phyloP scores from a whole-genome alignment of 2,329 filamentous ascomycete species.

The Neoscytalidium dimidiatum region DNA sequence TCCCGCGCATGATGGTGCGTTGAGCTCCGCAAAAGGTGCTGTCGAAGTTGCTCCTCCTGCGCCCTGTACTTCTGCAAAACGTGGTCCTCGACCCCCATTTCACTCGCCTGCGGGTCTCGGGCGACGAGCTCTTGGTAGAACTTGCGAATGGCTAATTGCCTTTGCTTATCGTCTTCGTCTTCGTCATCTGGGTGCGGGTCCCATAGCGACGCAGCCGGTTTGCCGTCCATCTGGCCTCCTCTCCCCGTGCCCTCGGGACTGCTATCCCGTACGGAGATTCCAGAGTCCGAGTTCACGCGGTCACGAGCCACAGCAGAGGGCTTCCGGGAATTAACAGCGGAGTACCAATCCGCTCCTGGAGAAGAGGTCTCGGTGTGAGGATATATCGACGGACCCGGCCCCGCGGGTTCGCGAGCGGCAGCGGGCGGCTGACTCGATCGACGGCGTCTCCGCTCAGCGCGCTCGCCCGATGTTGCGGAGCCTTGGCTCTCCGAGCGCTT shows the following conservation, averaged over 20 bases:
- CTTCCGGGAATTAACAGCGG: conserved; percentile 7
- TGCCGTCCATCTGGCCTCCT: not conserved
- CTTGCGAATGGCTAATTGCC: conserved; percentile 12
- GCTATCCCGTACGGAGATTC: conserved; percentile 34
- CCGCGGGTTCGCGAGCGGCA: conserved; percentile 23
- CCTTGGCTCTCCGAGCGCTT: conserved; percentile 17
- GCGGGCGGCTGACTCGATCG: conserved; percentile 14
- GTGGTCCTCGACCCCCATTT: not conserved
- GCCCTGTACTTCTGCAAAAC: not conserved
- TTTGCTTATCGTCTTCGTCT: conserved; percentile 24
- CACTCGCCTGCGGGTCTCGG: not conserved
- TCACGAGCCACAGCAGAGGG: conserved; percentile 10
- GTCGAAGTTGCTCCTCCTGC: conserved; percentile 14
- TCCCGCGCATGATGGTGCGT: conserved; percentile 11
- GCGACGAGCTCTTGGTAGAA: conserved; percentile 8
- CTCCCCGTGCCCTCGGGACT: conserved; percentile 32
- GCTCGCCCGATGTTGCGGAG: conserved; percentile 16
- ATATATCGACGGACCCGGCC: conserved; percentile 17
- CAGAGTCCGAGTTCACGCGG: conserved; percentile 26
- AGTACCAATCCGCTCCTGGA: conserved; percentile 1
- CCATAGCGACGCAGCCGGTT: not conserved
- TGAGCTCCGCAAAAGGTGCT: conserved; percentile 11
- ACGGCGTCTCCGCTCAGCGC: not conserved
- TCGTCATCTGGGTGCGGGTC: not conserved
- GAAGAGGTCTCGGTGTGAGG: not conserved